These are phyloP conservation scores for Annulohypoxylon bovei DNA, from an alignment of 495 filamentous ascomycete species.

Conservation along the genomic window DNA sequence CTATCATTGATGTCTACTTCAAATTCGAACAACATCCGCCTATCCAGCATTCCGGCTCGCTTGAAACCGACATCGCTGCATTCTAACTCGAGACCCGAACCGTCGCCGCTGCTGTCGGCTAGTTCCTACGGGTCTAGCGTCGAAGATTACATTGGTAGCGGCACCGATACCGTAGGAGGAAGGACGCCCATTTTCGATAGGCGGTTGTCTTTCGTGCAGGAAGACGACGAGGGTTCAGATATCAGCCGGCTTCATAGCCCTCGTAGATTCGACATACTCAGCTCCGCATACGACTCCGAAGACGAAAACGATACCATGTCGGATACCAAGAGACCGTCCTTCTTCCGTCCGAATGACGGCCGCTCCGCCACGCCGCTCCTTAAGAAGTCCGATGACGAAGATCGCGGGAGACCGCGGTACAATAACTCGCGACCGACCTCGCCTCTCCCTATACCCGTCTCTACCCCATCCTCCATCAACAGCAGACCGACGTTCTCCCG, in stretches of 20 bases:
- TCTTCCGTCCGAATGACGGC: constrained; percentile 61
- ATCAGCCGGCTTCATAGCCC: constrained; percentile 23
- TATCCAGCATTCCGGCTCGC: constrained; percentile 40
- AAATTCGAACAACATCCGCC: constrained; percentile 31
- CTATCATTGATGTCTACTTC: constrained; percentile 6
- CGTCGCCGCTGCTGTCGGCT: constrained; percentile 35
- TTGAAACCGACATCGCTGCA: constrained; percentile 34
- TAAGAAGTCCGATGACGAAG: constrained; percentile 56
- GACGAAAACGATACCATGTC: constrained; percentile 40
- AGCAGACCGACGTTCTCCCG: constrained; percentile 52
- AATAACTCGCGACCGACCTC: constrained; percentile 51
- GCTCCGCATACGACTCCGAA: constrained; percentile 26
- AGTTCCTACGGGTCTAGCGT: constrained; percentile 41
- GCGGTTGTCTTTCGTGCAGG: constrained; percentile 34
- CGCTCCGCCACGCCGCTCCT: constrained; percentile 66
- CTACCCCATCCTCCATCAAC: constrained; percentile 33
- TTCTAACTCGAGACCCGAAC: constrained; percentile 34
- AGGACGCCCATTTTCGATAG: constrained; percentile 33
- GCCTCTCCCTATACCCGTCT: constrained; percentile 31
- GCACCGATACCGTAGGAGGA: constrained; percentile 41
- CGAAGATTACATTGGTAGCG: constrained; percentile 42
- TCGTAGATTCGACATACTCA: constrained; percentile 21
- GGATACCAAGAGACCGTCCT: constrained; percentile 47
- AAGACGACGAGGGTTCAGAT: constrained; percentile 38
- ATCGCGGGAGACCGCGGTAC: constrained; percentile 58